Percentiles rank a stretch among this genome's conserved stretches.
These are phyloP conservation scores for Linum trigynum DNA, from an alignment of 345 rosid genomes.

Conservation along the genomic window DNA sequence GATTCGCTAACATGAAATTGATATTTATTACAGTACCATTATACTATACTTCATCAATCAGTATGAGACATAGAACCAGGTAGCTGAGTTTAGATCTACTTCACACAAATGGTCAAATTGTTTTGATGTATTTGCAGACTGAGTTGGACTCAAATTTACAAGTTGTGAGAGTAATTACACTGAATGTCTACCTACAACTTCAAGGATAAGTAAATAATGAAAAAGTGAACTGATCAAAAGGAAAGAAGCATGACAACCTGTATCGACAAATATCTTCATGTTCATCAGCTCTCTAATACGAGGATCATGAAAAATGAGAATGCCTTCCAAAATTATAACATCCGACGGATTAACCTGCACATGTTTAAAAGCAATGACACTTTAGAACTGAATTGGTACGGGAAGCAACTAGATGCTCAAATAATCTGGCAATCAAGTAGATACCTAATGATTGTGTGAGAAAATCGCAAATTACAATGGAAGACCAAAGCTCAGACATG, in stretches of 20 bases:
- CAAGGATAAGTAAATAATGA: background rate
- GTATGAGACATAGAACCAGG: too few species aligned
- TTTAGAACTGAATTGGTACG: background rate
- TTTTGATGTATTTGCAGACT: too few species aligned
- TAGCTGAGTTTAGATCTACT: too few species aligned
- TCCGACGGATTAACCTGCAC: slow-evolving; percentile 89
- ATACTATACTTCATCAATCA: too few species aligned
- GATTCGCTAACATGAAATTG: too few species aligned
- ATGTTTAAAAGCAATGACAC: slow-evolving; percentile 9
- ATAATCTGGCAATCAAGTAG: background rate
- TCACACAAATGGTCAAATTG: too few species aligned
- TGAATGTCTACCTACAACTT: background rate
- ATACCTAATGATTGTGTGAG: background rate
- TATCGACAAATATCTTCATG: slow-evolving; percentile 97
- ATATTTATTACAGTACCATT: too few species aligned
- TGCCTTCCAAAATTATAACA: slow-evolving; percentile 92
- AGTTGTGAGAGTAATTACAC: background rate
- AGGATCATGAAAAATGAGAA: slow-evolving; percentile 84
- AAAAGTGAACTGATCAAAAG: background rate
- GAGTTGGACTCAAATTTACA: background rate
- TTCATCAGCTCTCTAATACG: slow-evolving; percentile 82
- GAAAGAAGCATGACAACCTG: slow-evolving; percentile 40
- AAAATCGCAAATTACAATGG: background rate
- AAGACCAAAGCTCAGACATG: background rate
- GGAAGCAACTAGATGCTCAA: background rate